Conservation (phyloP, 305 asterid species). For the Nicotiana rustica region DNA sequence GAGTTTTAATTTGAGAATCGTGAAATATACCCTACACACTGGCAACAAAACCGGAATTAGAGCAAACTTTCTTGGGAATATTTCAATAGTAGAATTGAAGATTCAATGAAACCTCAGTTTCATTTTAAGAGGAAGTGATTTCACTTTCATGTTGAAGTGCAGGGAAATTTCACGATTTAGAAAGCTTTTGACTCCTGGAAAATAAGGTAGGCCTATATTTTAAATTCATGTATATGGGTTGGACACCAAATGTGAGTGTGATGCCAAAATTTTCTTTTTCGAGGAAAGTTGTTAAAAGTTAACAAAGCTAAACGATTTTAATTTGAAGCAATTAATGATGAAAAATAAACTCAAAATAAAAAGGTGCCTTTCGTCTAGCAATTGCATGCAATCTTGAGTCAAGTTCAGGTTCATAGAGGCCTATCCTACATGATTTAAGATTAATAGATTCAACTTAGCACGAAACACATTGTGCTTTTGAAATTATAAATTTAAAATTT, state of each 20-base stretch:
- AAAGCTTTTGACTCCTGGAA: not conserved
- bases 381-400: no score
- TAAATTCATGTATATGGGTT: not conserved
- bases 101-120: not conserved
- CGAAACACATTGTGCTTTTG: no score
- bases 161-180: not conserved
- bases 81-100: not conserved
- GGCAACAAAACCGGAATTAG: not conserved
- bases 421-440: no score
- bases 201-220: not conserved
- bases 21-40: conserved; percentile 2
- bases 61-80: not conserved
- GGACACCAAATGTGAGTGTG: not conserved
- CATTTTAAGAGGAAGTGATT: not conserved
- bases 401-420: no score
- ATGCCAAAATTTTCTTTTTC: not conserved
- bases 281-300: not conserved
- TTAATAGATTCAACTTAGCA: no score
- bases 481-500: no score
- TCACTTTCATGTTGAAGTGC: not conserved
- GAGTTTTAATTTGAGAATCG: not conserved
- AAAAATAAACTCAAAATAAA: not conserved
- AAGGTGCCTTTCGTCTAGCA: no score
- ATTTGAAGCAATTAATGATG: not conserved
- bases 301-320: not conserved